Evolutionary conservation across 2,329 filamentous ascomycete species (phyloP), one percentile per base, ranked within the genome.

Genomic region (Neonectria ditissima): DNA sequence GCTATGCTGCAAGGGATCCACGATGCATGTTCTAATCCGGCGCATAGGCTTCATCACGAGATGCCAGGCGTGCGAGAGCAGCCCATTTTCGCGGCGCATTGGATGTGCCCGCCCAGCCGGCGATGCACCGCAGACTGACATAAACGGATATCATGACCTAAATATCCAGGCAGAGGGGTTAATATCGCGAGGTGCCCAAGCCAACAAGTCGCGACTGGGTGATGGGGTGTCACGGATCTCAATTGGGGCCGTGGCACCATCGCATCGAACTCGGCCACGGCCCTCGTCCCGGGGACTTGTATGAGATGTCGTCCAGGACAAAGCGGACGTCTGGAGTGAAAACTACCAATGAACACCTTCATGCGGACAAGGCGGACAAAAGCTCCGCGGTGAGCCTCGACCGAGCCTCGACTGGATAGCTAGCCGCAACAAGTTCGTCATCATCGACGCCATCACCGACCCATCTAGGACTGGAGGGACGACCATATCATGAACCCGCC

Each of bases 171-270:
- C 28, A 52, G 51, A 37, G 62, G 60, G 47, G 57, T 28, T 22
- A 44, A 28, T 47, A 30, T 45, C 47, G 18, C 34, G 63, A 55
- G 16, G 47, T 44, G 58, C 55, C 41, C 34, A 39, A 41, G 45
- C 39, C 39, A 62, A 52, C 56, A 37, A 24, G 54, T 24, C 30
- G 16, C 32, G 39, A 24, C 41, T 24, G n/a, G n/a, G 41, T 54
- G 65, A 62, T 32, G 44, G 63, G 69, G 62, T 63, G 61, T 69
- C 63, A 69, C 65, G 68, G 68, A 72, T 72, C 70, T 69, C 65
- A 64, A 45, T 62, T 61, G 34, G 68, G 68, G 48, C 71, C 39
- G 66, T 68, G 70, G 43, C 39, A 68, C 64, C 52, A 55, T 64
- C 47, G 55, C 59, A 63, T 55, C 59, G 55, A 62, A 13, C 54